Conservation (phyloP, 768 basidiomycete species). For the Termitomyces sp. region DNA sequence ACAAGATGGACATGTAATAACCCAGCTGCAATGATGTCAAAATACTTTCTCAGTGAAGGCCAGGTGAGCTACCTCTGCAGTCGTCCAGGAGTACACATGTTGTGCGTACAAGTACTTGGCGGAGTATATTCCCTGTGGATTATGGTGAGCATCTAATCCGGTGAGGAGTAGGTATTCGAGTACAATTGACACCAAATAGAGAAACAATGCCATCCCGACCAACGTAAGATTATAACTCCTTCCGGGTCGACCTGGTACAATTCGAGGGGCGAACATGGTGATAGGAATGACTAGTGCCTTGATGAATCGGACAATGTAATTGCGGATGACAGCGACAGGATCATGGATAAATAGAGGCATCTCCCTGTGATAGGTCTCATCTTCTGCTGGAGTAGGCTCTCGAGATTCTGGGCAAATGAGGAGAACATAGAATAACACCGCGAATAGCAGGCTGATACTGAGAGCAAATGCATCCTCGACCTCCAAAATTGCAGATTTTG, state of each 20-base stretch:
- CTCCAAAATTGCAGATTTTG: constrained; percentile 55
- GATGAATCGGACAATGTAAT: constrained; percentile 29
- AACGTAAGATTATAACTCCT: constrained; percentile 77
- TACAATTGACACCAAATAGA: constrained; percentile 64
- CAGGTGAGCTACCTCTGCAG: constrained; percentile 43
- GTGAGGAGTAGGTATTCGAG: constrained; percentile 20
- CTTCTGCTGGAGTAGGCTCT: constrained; percentile 22
- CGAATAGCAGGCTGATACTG: constrained; percentile 37
- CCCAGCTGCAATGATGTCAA: constrained; percentile 47
- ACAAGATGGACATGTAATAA: constrained; percentile 73
- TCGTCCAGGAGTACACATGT: constrained; percentile 68
- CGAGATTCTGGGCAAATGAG: constrained; percentile 58
- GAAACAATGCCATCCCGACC: constrained; percentile 62
- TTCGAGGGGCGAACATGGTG: constrained; percentile 63
- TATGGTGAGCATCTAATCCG: constrained; percentile 5
- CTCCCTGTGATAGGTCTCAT: constrained; percentile 21
- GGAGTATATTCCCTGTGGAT: constrained; percentile 59
- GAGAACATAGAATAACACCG: constrained; percentile 38
- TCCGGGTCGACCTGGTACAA: constrained; percentile 36
- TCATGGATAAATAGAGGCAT: constrained; percentile 29
- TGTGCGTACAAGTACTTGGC: constrained; percentile 79
- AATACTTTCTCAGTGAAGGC: neutral
- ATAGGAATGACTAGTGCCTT: constrained; percentile 61
- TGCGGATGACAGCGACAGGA: constrained; percentile 26
- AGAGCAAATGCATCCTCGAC: constrained; percentile 40